A percentile compares a stretch with the other conserved stretches of the same genome.
Evolutionary conservation across 768 basidiomycete genomes (phyloP).

Genomic region (Agaricus bisporus): DNA sequence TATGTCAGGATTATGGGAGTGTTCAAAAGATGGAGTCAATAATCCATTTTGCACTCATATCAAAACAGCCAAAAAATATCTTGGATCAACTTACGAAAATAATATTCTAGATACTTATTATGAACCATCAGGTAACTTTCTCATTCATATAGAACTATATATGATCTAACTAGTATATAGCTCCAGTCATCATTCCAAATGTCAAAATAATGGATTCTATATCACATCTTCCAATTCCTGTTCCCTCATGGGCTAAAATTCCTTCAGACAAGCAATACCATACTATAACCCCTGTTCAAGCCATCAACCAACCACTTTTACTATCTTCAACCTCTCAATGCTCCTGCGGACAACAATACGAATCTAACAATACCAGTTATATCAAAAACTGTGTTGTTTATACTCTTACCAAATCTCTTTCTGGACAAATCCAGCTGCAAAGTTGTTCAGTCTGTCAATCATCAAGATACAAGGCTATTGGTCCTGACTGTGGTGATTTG

Average conservation of each 20-base stretch:
- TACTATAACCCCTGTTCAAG: not conserved
- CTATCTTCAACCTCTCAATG: not conserved
- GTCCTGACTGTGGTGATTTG: constrained; percentile 20
- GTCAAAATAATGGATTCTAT: not conserved
- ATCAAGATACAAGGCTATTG: constrained; percentile 16
- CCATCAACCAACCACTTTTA: not conserved
- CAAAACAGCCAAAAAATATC: not conserved
- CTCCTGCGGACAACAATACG: not conserved
- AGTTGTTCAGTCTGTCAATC: constrained; percentile 11
- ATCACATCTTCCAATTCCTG: not conserved
- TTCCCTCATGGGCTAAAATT: not conserved
- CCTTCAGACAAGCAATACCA: not conserved
- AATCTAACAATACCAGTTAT: not conserved
- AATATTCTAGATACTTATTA: not conserved
- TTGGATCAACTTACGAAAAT: not conserved
- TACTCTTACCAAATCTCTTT: constrained; percentile 1
- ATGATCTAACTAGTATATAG: not conserved
- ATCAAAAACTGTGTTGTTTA: constrained; percentile 11
- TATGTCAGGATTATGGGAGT: not conserved
- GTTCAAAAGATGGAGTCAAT: not conserved
- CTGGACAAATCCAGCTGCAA: constrained; percentile 13
- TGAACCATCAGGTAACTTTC: not conserved
- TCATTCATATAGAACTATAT: not conserved
- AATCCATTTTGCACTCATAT: not conserved
- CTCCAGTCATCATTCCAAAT: not conserved